These are phyloP conservation scores for Clonostachys rhizophaga DNA, from an alignment of 2,329 filamentous ascomycete species.

Conservation along the genomic window DNA sequence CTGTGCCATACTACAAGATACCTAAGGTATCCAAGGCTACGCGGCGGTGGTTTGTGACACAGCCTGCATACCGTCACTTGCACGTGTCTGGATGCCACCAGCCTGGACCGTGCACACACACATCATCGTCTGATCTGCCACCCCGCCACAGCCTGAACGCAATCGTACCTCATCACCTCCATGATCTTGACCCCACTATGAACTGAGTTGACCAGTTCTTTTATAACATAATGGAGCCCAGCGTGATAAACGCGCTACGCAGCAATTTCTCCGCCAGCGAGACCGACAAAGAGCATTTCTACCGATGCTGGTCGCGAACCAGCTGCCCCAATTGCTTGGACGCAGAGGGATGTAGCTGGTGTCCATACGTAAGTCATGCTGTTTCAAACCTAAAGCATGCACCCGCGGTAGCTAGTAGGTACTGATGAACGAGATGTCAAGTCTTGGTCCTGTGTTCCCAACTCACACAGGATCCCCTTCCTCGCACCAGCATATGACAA, in stretches of 20 bases:
- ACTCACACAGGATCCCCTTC: conserved; percentile 34
- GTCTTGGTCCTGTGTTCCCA: conserved; percentile 52
- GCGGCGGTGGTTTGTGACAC: no score
- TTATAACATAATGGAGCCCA: background rate
- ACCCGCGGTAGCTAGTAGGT: background rate
- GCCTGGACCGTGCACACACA: no score
- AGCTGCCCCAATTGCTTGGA: conserved; percentile 41
- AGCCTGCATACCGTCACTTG: no score
- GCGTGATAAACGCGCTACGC: conserved; percentile 4
- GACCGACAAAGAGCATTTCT: conserved; percentile 30
- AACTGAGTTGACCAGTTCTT: no score
- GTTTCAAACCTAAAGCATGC: no score
- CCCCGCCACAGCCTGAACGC: no score
- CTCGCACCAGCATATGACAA: conserved; percentile 45
- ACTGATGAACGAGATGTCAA: conserved; percentile 11
- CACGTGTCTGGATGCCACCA: no score
- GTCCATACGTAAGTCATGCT: conserved; percentile 38
- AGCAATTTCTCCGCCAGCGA: conserved; percentile 22
- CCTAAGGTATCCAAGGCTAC: no score
- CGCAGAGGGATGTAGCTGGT: conserved; percentile 42
- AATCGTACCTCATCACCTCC: no score
- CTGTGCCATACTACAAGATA: no score
- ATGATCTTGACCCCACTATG: no score
- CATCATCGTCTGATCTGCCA: no score
- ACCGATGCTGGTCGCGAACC: conserved; percentile 45